Percentiles rank a stretch among this genome's conserved stretches.
phyloP scores from a whole-genome alignment of 176 grass and related monocot genomes.

The Alloteropsis semialata region DNA sequence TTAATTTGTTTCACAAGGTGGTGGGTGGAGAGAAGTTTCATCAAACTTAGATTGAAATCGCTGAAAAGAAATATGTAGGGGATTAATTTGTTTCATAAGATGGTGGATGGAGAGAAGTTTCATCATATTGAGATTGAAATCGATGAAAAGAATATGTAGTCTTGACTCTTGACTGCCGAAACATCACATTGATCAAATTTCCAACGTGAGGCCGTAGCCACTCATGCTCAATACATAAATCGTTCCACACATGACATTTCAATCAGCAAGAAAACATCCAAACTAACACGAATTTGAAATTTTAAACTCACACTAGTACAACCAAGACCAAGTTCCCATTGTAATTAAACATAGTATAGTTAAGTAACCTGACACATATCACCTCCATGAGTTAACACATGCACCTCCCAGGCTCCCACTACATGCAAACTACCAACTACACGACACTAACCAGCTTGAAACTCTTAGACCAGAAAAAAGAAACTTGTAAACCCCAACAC shows the following conservation, averaged over 20 bases:
- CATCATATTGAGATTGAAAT: too few species aligned
- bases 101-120: too few species aligned
- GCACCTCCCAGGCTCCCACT: constrained; percentile 26
- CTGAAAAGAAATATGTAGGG: not conserved
- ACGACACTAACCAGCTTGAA: constrained; percentile 25
- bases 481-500: constrained; percentile 25
- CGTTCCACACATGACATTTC: not conserved
- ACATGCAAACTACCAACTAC: constrained; percentile 28
- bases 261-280: not conserved
- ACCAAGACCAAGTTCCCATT: constrained; percentile 33
- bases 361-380: constrained; percentile 54
- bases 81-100: too few species aligned
- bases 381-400: constrained; percentile 37
- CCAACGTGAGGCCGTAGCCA: not conserved
- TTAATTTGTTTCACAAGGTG: not conserved
- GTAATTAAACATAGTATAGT: constrained; percentile 57
- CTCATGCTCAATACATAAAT: not conserved
- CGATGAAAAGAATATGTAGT: not conserved
- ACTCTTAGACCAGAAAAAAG: not conserved
- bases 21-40: not conserved
- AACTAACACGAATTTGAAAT: not conserved
- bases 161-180: not conserved
- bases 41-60: not conserved
- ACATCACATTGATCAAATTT: not conserved
- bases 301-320: not conserved